A percentile compares a stretch with the other conserved stretches of the same genome.
These are phyloP conservation scores for Ceriops tagal DNA, from an alignment of 345 rosid species.

Conservation along the genomic window DNA sequence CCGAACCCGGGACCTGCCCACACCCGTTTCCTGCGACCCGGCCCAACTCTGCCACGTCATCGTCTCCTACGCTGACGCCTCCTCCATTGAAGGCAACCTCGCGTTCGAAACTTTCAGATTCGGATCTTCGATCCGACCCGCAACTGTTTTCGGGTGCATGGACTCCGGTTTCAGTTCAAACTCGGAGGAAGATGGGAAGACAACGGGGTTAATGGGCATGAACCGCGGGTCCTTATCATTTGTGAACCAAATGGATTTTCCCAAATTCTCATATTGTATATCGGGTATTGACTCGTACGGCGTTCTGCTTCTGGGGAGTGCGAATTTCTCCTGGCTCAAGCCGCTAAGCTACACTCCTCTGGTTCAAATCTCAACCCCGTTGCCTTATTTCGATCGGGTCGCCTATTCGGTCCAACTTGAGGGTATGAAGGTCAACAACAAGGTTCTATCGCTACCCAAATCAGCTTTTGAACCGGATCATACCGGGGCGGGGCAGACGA, in stretches of 20 bases:
- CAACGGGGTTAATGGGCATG: slow-evolving; percentile 81
- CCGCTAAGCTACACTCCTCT: slow-evolving; percentile 61
- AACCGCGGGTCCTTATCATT: slow-evolving; percentile 75
- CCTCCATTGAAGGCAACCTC: slow-evolving; percentile 59
- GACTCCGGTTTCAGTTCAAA: slow-evolving; percentile 58
- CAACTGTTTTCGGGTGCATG: slow-evolving; percentile 69
- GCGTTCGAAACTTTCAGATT: slow-evolving; percentile 45
- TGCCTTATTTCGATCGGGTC: slow-evolving; percentile 65
- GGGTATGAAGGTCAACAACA: slow-evolving; percentile 54
- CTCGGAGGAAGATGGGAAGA: slow-evolving; percentile 54
- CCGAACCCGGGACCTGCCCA: slow-evolving; percentile 45
- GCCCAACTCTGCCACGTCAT: slow-evolving; percentile 46
- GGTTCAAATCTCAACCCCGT: slow-evolving; percentile 46
- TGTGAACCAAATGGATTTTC: slow-evolving; percentile 56
- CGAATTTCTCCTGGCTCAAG: slow-evolving; percentile 41
- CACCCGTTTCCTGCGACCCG: slow-evolving; percentile 49
- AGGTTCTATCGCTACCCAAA: slow-evolving; percentile 42
- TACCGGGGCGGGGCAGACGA: slow-evolving; percentile 86
- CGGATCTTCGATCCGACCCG: slow-evolving; percentile 41
- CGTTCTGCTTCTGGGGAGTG: slow-evolving; percentile 58
- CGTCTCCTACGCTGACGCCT: slow-evolving; percentile 53
- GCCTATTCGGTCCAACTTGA: slow-evolving; percentile 68
- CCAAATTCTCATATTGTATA: slow-evolving; percentile 76
- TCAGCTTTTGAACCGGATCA: slow-evolving; percentile 60
- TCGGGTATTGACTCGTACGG: slow-evolving; percentile 69